Conservation (phyloP, 2,329 filamentous ascomycete genomes). For the Calonectria pteridis region DNA sequence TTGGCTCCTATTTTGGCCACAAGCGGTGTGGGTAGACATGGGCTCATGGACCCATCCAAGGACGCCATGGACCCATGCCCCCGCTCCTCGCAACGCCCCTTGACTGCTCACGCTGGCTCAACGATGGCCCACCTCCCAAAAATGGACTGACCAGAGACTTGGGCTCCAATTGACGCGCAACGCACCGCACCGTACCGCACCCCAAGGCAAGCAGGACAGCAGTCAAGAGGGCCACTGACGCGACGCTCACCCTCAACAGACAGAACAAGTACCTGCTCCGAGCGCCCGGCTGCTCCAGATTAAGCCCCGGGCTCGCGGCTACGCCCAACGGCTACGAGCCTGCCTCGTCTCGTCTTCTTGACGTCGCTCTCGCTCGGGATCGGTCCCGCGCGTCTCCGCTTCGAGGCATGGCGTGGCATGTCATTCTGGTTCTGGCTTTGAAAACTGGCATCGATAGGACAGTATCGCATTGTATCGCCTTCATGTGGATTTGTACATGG, state of each 20-base stretch:
- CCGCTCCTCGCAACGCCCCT: slow-evolving; percentile 23
- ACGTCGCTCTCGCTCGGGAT: slow-evolving; percentile 35
- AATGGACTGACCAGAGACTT: slow-evolving; percentile 38
- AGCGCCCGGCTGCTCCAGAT: slow-evolving; percentile 28
- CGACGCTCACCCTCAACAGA: slow-evolving; percentile 11
- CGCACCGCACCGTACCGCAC: slow-evolving; percentile 29
- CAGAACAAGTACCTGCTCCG: slow-evolving; percentile 19
- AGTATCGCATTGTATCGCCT: slow-evolving; percentile 17
- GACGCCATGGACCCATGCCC: slow-evolving; percentile 17
- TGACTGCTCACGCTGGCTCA: slow-evolving; percentile 21
- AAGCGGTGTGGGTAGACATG: slow-evolving; percentile 49
- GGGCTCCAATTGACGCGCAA: slow-evolving; percentile 44
- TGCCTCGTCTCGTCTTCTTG: slow-evolving; percentile 23
- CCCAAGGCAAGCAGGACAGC: slow-evolving; percentile 13
- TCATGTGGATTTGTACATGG: slow-evolving; percentile 11
- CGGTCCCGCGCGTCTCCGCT: slow-evolving; percentile 33
- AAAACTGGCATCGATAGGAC: slow-evolving; percentile 13
- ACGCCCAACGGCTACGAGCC: slow-evolving; percentile 27
- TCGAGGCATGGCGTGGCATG: slow-evolving; percentile 17
- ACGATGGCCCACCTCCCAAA: slow-evolving; percentile 36
- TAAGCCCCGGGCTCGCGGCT: slow-evolving; percentile 35
- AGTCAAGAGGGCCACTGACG: slow-evolving; percentile 21
- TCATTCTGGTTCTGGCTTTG: slow-evolving; percentile 6
- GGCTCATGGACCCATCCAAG: slow-evolving; percentile 32
- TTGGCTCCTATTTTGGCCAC: slow-evolving; percentile 48